These are phyloP conservation scores for Zanthoxylum bungeanum DNA, from an alignment of 345 rosid species.

Conservation along the genomic window DNA sequence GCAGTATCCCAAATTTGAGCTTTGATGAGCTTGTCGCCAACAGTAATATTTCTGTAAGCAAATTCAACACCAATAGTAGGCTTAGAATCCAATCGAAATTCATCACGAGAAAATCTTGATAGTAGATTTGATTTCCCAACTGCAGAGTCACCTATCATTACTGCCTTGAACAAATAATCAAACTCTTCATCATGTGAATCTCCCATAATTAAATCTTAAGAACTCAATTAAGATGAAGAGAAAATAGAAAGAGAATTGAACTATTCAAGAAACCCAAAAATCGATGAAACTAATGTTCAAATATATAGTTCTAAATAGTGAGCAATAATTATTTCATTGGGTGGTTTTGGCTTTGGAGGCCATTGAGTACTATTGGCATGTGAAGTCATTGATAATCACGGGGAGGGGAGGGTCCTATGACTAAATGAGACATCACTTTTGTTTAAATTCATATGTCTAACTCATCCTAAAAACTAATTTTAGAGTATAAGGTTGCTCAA, in stretches of 20 bases:
- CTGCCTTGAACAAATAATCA: constrained; percentile 84
- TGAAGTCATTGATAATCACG: constrained; percentile 27
- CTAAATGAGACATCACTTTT: too few relatives aligned
- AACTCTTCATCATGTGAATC: constrained; percentile 76
- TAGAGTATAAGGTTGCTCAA: too few relatives aligned
- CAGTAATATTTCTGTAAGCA: constrained; percentile 63
- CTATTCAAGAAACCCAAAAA: not conserved
- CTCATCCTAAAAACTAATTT: too few relatives aligned
- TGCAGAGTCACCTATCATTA: constrained; percentile 74
- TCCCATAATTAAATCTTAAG: constrained; percentile 38
- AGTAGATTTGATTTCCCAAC: constrained; percentile 89
- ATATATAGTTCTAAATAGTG: constrained; percentile 1
- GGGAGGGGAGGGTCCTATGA: too few relatives aligned
- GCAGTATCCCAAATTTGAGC: constrained; percentile 96
- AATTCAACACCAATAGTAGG: constrained; percentile 93
- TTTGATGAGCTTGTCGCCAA: constrained; percentile 70
- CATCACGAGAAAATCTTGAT: constrained; percentile 68
- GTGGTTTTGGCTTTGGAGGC: constrained; percentile 13
- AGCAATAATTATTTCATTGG: not conserved
- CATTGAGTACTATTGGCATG: constrained; percentile 22
- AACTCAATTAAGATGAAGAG: too few relatives aligned
- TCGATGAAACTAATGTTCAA: not conserved
- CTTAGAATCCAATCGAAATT: constrained; percentile 80
- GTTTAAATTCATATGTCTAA: too few relatives aligned
- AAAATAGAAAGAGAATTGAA: not conserved